Base-by-base conservation (phyloP, 2,329 filamentous ascomycete genomes). In the Septoria linicola region DNA sequence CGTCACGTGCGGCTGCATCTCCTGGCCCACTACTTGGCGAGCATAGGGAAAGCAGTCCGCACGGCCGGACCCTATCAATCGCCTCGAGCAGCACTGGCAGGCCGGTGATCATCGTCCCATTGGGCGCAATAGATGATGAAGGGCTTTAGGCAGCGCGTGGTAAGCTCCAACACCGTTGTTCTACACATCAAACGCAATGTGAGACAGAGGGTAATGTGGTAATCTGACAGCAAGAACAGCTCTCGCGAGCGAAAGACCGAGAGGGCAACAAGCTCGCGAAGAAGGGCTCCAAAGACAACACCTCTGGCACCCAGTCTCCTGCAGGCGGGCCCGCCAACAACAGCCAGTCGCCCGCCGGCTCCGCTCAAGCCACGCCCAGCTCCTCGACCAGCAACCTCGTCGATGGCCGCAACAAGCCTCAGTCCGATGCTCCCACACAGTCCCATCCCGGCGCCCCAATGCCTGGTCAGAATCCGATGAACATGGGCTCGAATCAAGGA, bases 121-220 rank as follows among this genome's bases (percentile, higher is more conserved):
- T 50, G 53, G 49, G 47, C 58, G 51, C 41, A 48, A 54, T 43
- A 48, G 59, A 67, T 56, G 75, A 96, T 97, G 92, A 96, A 96
- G 79, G 88, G 89, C 72, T 95, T 97, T 75, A 88, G 90, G 76
- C 89, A 95, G 80, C 89, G 88, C 87, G 90, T 96, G 80, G 90
- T 96, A 83, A 80, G 88, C 83, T 52, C 47, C 37, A 49, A 32
- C 61, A 59, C 61, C 53, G 58, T 57, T 55, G 54, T 46, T 55
- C 59, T 59, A 20, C 57, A 59, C 57, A 57, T 52, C 42, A 57
- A 59, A 43, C 39, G 31, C 34, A 7, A 27, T 41, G 32, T 36
- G 44, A 34, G 34, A 47, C 51, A 52, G 42, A 62, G 65, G 65
- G 58, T 66, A 56, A 66, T 66, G 51, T 54, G 44, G 34, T 47